These are phyloP conservation scores for Camellia lanceoleosa DNA, from an alignment of 148 eudicot species.

Conservation along the genomic window DNA sequence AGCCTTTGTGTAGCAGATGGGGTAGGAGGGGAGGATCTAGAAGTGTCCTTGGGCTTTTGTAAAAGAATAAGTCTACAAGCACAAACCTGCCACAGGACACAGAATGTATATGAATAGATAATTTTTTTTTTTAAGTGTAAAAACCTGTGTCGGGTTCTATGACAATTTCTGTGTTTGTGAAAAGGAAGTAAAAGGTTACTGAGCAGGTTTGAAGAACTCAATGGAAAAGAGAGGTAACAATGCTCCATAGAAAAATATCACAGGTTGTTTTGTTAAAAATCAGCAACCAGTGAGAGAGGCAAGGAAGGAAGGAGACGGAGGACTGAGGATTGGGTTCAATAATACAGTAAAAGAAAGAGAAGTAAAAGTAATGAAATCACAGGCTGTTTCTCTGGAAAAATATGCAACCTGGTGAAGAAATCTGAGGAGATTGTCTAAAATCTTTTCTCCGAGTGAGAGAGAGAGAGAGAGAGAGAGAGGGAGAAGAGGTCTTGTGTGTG, in stretches of 20 bases:
- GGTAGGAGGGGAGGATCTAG: not conserved
- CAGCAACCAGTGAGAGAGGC: conserved; percentile 29
- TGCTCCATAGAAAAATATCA: conserved; percentile 18
- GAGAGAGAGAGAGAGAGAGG: not conserved
- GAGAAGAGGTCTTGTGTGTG: not conserved
- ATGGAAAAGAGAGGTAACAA: conserved; percentile 12
- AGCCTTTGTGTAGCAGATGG: conserved; percentile 38
- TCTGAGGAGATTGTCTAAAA: conserved; percentile 16
- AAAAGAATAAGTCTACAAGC: not conserved
- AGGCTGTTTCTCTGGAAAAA: conserved; percentile 11
- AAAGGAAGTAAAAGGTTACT: not conserved
- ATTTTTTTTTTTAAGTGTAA: too few species aligned
- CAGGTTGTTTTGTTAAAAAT: conserved; percentile 29
- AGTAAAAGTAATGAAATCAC: conserved; percentile 14
- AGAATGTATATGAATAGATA: too few species aligned
- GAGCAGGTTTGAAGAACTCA: not conserved
- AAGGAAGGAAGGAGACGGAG: not conserved
- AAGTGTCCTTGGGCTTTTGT: not conserved
- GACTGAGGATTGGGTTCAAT: not conserved
- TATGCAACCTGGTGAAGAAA: conserved; percentile 20
- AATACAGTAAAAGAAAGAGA: not conserved
- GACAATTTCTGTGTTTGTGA: too few species aligned
- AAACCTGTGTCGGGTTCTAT: too few species aligned
- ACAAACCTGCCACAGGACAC: too few species aligned
- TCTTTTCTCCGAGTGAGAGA: not conserved